Base-by-base conservation (phyloP, 106 monocot genomes). In the Dioscorea dumetorum region DNA sequence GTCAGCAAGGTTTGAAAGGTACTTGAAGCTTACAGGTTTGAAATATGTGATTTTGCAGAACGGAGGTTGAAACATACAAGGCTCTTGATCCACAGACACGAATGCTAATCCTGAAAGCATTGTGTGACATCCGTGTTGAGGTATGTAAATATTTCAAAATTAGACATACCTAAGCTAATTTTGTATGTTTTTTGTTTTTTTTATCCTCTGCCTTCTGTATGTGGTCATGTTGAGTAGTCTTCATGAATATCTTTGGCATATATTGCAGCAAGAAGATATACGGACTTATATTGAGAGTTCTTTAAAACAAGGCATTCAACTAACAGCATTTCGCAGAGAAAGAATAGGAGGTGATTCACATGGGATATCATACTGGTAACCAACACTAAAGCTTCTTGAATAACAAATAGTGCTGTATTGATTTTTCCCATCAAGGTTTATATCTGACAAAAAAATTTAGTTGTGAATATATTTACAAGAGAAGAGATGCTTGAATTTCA, bases 71-170 rank as follows among this genome's bases (percentile, higher is more conserved):
- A 73, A 70, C 67, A 41, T 92, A 92, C 67, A 88, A 74, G 73
- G 74, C 49, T 17, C 92, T 92, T 76, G 92, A 95, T 70, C 95
- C 95, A 62, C 71, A 67, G 28, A 84, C 69, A 33, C 88, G 95
- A 60, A 75, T 91, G 33, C 33, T 88, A 73, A 88, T 95, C 48
- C 68, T 95, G 68, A 95, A 95, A 77, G 95, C 91, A 63, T 64
- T 95, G 62, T 95, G 95, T 73, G 95, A 95, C 67, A 95, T 95
- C 49, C 95, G 95, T 74, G 91, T 91, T 57, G 95, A 95, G 95
- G 95, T 95, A 88, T 67, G 24, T 67, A 32, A 28, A 28, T 28
- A 14, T 18, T 19, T 14, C 17, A 10, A 41, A 41, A 41, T 41
- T 3, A 41, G 6, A 41, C 9, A 41, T 41, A 41, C 1, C 41